These are phyloP conservation scores for Ceratobasidium sp. DNA, from an alignment of 1,284 basidiomycete species.

Conservation along the genomic window DNA sequence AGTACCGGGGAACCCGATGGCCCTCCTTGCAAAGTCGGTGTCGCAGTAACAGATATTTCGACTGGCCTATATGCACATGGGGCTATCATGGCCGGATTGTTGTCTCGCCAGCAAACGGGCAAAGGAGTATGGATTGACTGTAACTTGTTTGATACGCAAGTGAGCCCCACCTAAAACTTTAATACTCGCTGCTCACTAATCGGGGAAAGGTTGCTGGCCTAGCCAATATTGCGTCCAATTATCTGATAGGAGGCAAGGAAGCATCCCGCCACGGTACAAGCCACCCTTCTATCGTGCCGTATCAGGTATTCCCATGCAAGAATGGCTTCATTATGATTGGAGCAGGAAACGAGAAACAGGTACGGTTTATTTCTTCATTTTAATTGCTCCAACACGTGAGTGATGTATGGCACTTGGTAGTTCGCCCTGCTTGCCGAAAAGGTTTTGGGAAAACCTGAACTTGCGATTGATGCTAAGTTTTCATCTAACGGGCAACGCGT, in stretches of 20 bases:
- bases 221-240: constrained; percentile 94
- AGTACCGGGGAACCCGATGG: constrained; percentile 92
- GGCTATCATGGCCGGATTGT: constrained; percentile 89
- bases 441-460: constrained; percentile 70
- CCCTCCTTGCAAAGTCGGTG: constrained; percentile 90
- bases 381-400: neutral
- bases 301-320: constrained; percentile 90
- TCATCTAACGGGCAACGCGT: constrained; percentile 82
- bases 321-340: constrained; percentile 95
- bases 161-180: too few species aligned
- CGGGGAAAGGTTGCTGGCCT: constrained; percentile 82
- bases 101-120: constrained; percentile 86
- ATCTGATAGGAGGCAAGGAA: constrained; percentile 88
- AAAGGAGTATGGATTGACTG: constrained; percentile 92
- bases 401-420: constrained; percentile 58
- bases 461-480: constrained; percentile 74
- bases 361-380: constrained; percentile 56
- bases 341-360: constrained; percentile 91
- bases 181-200: constrained; percentile 7
- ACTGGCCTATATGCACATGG: constrained; percentile 94
- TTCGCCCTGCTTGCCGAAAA: constrained; percentile 75
- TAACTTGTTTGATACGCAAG: constrained; percentile 59
- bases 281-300: constrained; percentile 92
- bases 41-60: constrained; percentile 91
- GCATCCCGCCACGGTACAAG: constrained; percentile 91